phyloP scores from a whole-genome alignment of 345 rosid genomes.

The Aquilaria yunnanensis region DNA sequence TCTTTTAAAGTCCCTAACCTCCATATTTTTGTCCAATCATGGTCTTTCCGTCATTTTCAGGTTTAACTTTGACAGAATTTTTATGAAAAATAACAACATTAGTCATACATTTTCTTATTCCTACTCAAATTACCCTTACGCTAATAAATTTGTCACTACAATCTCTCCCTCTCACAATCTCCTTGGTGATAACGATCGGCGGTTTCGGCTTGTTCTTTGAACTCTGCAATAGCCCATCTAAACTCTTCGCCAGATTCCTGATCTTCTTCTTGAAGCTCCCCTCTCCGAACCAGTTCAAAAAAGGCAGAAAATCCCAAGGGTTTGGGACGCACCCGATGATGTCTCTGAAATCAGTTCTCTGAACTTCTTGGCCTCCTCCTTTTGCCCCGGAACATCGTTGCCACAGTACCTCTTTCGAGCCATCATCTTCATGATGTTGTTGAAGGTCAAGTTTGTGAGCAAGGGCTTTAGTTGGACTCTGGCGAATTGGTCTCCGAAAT shows the following conservation, averaged over 20 bases:
- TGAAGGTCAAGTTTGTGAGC: conserved; percentile 23
- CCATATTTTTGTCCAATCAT: too few species aligned
- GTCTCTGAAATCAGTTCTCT: conserved; percentile 24
- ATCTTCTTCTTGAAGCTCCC: conserved; percentile 26
- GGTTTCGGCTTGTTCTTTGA: background rate
- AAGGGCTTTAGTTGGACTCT: conserved; percentile 18
- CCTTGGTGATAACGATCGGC: too few species aligned
- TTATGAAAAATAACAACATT: too few species aligned
- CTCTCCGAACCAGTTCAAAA: conserved; percentile 21
- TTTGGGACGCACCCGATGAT: conserved; percentile 15
- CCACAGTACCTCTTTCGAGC: conserved; percentile 40
- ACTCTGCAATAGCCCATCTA: conserved; percentile 40
- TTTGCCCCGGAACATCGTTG: conserved; percentile 19
- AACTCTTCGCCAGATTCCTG: conserved; percentile 21
- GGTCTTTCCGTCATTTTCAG: too few species aligned
- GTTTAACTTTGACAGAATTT: too few species aligned
- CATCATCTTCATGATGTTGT: conserved; percentile 34
- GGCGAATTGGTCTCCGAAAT: conserved; percentile 6
- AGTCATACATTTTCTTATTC: too few species aligned
- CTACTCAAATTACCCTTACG: too few species aligned
- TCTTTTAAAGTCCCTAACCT: too few species aligned
- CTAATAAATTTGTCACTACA: too few species aligned
- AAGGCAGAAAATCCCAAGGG: conserved; percentile 34
- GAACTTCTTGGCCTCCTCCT: conserved; percentile 29
- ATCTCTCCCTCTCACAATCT: too few species aligned